Evolutionary conservation across 768 basidiomycete species (phyloP), one percentile per base, ranked within the genome.

Genomic region (Imleria badia): DNA sequence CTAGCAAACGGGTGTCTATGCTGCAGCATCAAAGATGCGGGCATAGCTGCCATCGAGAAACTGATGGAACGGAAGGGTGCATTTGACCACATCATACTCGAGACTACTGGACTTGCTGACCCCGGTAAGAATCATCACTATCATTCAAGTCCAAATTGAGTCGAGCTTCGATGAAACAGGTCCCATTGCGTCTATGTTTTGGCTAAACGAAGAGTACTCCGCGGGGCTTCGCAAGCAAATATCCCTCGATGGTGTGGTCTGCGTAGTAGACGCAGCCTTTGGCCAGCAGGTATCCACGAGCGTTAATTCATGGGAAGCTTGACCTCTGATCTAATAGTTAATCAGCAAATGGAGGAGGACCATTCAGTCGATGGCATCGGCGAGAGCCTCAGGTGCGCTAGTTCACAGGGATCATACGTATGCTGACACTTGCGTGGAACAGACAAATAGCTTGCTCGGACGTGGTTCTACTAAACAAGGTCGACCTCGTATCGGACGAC

Each of bases 1-100:
- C 81, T 98, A 2, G 86, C 94, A 1, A 96, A 99, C 69, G 97
- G 97, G 17, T 98, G 97, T 70, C 71, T 99, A n/a, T 99, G 97
- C 72, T 99, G 97, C 69, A 95, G 94, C 55, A 91, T 98, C 74
- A 96, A 97, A 64, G 95, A 98, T 67, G 78, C 85, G 12, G 97
- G 97, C 3, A 81, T 91, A 0, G 91, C 94, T 20, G 94, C 97
- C 8, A 97, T 99, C 49, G 93, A 97, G 70, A 90, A 90, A 64
- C 76, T 98, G 52, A 92, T 94, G 89, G 75, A 81, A 60, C 81
- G 83, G 50, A 92, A 89, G 65, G 94, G 93, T 23, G 81, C 83
- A 2, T 95, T 98, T 66, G 97, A 98, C 72, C 89, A 98, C 70
- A 97, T 99, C 59, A 75, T 99, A 40, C 78, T 99, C 15, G 97